Conservation (phyloP, 305 asterid species). For the Plantago lanceolata region DNA sequence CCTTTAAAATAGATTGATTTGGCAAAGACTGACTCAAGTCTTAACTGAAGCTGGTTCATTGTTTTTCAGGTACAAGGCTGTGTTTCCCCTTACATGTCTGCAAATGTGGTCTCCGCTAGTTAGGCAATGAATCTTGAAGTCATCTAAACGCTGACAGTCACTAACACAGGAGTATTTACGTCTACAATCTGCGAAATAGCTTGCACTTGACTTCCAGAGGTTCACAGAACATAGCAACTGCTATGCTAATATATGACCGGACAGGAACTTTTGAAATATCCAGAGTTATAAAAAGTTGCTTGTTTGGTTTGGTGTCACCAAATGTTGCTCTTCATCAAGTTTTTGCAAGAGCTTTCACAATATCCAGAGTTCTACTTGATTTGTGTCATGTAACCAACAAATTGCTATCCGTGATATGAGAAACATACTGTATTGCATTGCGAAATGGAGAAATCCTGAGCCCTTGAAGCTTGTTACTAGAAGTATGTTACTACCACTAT, state of each 20-base stretch:
- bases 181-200: background rate
- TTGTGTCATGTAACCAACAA: too few species aligned
- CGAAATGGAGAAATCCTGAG: too few species aligned
- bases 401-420: too few species aligned
- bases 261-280: background rate
- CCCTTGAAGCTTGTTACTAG: too few species aligned
- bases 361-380: too few species aligned
- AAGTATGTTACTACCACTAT: too few species aligned
- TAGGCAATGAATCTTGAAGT: constrained; percentile 24
- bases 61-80: constrained; percentile 76
- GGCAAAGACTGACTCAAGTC: background rate
- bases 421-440: too few species aligned
- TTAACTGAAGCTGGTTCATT: constrained; percentile 7
- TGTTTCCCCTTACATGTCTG: constrained; percentile 76
- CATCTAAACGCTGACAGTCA: background rate
- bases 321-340: too few species aligned
- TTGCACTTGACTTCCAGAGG: background rate
- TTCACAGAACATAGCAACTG: too few species aligned
- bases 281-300: background rate
- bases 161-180: background rate
- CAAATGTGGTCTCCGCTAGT: constrained; percentile 57
- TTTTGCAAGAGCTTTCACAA: too few species aligned
- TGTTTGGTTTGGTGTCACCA: background rate
- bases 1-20: constrained; percentile 1
- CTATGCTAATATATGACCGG: too few species aligned